Base-by-base conservation (phyloP, 139 green algal genomes). In the Yamagishiella unicocca region DNA sequence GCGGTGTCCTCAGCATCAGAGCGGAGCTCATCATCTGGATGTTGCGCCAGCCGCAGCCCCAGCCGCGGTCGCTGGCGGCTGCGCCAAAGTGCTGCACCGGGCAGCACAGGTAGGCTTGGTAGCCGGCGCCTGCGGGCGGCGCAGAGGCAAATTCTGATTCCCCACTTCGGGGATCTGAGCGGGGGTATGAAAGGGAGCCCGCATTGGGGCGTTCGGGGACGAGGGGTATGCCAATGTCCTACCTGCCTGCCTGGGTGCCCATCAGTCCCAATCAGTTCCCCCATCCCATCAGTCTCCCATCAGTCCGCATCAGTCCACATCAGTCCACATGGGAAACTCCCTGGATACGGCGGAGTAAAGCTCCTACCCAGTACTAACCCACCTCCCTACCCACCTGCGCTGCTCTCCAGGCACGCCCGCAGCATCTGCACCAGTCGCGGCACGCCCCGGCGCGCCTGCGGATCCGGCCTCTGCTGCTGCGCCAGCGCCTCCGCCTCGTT, bases 41-140 rank as follows among this genome's bases (percentile, higher is more conserved):
- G 89, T 98, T 98, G 55, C 95, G 91, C 84, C 91, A 98, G n/a
- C 95, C 95, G 83, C 95, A 97, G 62, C 94, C 93, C 92, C 94
- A 97, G 27, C 94, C 94, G 8, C 76, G 83, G 88, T 97, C 93
- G 17, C 24, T 14, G 1, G 33, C 33, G 43, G 42, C 42, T 12
- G 55, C 71, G 53, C 82, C 62, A 4, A 90, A 86, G 61, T 94
- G 89, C 58, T 93, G 90, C n/a, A 93, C 84, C 37, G 90, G 82
- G 46, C 90, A 68, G 81, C 66, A 79, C 66, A 87, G 81, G 81
- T 67, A 79, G 21, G 81, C 81, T 0, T 24, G 1, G 81, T 87
- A 87, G 43, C 66, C 46, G 45, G 62, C 14, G 37, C n/a, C 40
- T 31, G 79, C 2, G 12, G 19, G 38, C 25, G 68, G 1, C 2